These are phyloP conservation scores for Apiospora phragmitis DNA, from an alignment of 2,329 filamentous ascomycete species.

Conservation along the genomic window DNA sequence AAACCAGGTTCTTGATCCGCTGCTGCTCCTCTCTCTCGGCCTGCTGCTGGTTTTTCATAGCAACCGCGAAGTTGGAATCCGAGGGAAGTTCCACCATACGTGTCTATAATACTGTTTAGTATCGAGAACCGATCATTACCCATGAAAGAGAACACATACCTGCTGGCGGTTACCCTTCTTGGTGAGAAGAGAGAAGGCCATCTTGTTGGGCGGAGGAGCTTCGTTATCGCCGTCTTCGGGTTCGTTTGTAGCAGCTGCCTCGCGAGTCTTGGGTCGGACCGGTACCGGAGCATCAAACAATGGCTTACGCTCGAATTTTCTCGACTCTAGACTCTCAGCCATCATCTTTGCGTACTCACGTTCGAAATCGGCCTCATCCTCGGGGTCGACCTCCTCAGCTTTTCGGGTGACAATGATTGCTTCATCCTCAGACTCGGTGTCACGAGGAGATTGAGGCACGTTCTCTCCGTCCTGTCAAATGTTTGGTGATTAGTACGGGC, in stretches of 20 bases:
- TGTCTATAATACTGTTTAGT: slow-evolving; percentile 55
- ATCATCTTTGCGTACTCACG: slow-evolving; percentile 98
- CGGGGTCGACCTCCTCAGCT: slow-evolving; percentile 87
- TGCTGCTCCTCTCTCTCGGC: slow-evolving; percentile 96
- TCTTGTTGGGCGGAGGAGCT: slow-evolving; percentile 57
- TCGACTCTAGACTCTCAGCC: slow-evolving; percentile 92
- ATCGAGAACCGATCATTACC: neutral
- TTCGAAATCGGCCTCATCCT: slow-evolving; percentile 96
- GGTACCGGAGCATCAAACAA: slow-evolving; percentile 97
- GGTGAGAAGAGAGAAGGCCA: slow-evolving; percentile 95
- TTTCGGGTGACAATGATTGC: slow-evolving; percentile 88
- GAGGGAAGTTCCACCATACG: slow-evolving; percentile 86
- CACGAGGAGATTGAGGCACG: slow-evolving; percentile 47
- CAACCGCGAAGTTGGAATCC: slow-evolving; percentile 91
- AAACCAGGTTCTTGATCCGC: slow-evolving; percentile 94
- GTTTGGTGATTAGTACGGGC: neutral
- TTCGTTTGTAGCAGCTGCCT: slow-evolving; percentile 42
- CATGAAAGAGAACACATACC: slow-evolving; percentile 43
- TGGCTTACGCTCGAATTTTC: slow-evolving; percentile 93
- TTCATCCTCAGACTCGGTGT: slow-evolving; percentile 77
- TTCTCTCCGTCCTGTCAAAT: slow-evolving; percentile 48
- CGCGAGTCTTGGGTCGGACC: slow-evolving; percentile 72
- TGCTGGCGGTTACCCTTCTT: slow-evolving; percentile 96
- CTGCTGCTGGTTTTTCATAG: slow-evolving; percentile 94
- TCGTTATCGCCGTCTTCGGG: slow-evolving; percentile 38